Conservation (phyloP, 2,329 filamentous ascomycete species). For the Arthrocladium fulminans region DNA sequence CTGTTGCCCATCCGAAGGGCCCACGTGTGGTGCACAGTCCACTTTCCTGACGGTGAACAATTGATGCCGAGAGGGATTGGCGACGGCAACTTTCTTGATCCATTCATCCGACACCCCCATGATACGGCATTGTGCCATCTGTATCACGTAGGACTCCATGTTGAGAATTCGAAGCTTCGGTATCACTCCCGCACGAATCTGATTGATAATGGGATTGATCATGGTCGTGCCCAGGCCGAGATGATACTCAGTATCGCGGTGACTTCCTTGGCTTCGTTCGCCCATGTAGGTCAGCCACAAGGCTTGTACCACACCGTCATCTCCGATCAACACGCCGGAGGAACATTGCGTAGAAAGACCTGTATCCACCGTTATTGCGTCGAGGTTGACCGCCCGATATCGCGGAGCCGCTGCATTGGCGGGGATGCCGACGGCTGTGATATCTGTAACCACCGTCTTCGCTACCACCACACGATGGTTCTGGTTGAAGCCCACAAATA, state of each 20-base stretch:
- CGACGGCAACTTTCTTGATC: constrained; percentile 81
- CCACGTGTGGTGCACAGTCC: constrained; percentile 47
- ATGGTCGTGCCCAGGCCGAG: constrained; percentile 84
- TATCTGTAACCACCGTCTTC: constrained; percentile 90
- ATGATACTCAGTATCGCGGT: constrained; percentile 93
- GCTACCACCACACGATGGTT: constrained; percentile 89
- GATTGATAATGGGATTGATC: constrained; percentile 74
- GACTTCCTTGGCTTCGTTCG: constrained; percentile 66
- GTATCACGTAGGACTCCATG: constrained; percentile 87
- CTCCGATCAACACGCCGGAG: constrained; percentile 80
- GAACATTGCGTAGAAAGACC: constrained; percentile 84
- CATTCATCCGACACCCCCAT: constrained; percentile 96
- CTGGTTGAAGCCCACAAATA: constrained; percentile 97
- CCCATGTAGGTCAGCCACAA: constrained; percentile 96
- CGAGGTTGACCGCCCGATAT: constrained; percentile 90
- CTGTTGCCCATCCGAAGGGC: constrained; percentile 37
- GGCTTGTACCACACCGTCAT: constrained; percentile 87
- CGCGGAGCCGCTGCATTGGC: constrained; percentile 84
- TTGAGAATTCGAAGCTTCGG: constrained; percentile 85
- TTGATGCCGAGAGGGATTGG: constrained; percentile 87
- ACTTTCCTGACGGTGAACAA: constrained; percentile 98
- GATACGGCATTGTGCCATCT: constrained; percentile 92
- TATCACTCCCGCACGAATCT: constrained; percentile 69
- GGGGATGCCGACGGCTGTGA: constrained; percentile 92
- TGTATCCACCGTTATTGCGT: constrained; percentile 94